Percentiles rank a stretch among this genome's conserved stretches.
These are phyloP conservation scores for Termitomyces titanicus DNA, from an alignment of 768 basidiomycete species.

Conservation along the genomic window DNA sequence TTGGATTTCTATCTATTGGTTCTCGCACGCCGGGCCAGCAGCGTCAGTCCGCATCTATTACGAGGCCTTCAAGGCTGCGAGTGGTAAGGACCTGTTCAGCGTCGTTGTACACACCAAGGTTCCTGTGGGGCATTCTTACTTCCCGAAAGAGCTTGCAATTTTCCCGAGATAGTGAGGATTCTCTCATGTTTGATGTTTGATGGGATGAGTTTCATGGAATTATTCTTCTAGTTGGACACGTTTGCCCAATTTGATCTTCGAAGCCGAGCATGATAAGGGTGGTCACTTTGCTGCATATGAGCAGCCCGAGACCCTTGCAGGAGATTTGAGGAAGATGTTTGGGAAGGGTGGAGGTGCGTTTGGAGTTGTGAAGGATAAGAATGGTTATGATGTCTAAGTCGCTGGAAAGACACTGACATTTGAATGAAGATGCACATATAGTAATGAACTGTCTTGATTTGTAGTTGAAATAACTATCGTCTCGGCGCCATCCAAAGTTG, in stretches of 20 bases:
- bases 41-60: conserved; percentile 59
- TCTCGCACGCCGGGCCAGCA: conserved; percentile 55
- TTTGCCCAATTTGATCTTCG: conserved; percentile 38
- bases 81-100: conserved; percentile 1
- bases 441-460: no score
- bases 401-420: neutral
- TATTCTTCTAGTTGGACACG: conserved; percentile 36
- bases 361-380: conserved; percentile 40
- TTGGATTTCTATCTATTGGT: conserved; percentile 60
- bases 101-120: conserved; percentile 19
- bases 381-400: conserved; percentile 30
- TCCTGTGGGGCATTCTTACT: conserved; percentile 47
- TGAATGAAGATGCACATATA: no score
- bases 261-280: conserved; percentile 43
- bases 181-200: neutral
- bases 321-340: conserved; percentile 55
- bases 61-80: conserved; percentile 30
- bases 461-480: no score
- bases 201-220: neutral
- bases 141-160: conserved; percentile 43
- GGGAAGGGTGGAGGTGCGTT: conserved; percentile 46
- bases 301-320: conserved; percentile 41
- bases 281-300: conserved; percentile 62
- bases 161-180: conserved; percentile 22
- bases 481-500: no score